These are phyloP conservation scores for Neocallimastix lanati DNA, from an alignment of 192 early-diverging fungal genomes.

Conservation along the genomic window DNA sequence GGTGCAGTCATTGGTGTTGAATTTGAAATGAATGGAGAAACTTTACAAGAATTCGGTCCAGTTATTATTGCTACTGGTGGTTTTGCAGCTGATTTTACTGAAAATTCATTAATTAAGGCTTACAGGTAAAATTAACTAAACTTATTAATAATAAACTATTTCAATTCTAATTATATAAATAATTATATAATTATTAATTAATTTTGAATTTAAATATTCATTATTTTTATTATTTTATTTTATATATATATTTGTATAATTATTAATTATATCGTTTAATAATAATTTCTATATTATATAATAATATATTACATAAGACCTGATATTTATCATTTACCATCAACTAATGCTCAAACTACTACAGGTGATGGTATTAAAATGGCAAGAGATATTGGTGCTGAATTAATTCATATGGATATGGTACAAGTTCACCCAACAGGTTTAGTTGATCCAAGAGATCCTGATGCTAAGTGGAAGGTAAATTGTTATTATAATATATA, in stretches of 20 bases:
- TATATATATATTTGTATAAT: too few relatives aligned
- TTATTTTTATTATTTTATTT: too few relatives aligned
- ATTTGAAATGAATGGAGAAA: conserved; percentile 35
- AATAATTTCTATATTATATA: too few relatives aligned
- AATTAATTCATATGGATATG: conserved; percentile 84
- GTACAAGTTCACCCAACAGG: conserved; percentile 97
- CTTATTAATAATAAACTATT: too few relatives aligned
- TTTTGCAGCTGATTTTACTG: conserved; percentile 77
- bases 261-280: too few relatives aligned
- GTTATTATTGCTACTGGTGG: conserved; percentile 90
- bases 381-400: conserved; percentile 54
- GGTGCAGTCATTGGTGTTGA: conserved; percentile 57
- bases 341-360: conserved; percentile 88
- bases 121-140: conserved; percentile 41
- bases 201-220: too few relatives aligned
- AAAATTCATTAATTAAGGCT: conserved; percentile 54
- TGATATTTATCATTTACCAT: conserved; percentile 35
- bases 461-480: conserved; percentile 66
- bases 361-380: conserved; percentile 91
- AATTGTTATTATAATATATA: background rate
- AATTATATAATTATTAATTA: too few relatives aligned
- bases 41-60: conserved; percentile 44
- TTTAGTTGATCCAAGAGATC: conserved; percentile 73
- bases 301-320: too few relatives aligned
- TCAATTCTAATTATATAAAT: too few relatives aligned